Conservation (phyloP, 2,329 filamentous ascomycete genomes). For the Paraphaeosphaeria sporulosa region DNA sequence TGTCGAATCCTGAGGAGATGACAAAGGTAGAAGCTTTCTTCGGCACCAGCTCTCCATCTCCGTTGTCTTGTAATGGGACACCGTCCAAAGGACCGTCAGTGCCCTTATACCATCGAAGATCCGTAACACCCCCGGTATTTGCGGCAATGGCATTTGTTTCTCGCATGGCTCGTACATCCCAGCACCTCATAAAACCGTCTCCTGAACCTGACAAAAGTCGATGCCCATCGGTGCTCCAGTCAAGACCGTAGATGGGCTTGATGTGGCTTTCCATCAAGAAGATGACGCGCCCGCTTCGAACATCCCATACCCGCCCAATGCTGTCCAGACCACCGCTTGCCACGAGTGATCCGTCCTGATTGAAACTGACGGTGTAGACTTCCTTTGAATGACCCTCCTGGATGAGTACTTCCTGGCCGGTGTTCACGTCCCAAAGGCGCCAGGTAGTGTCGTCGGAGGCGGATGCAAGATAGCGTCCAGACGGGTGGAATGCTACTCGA, state of each 20-base stretch:
- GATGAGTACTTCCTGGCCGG: conserved; percentile 80
- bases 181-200: conserved; percentile 97
- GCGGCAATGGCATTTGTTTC: conserved; percentile 86
- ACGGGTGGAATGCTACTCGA: conserved; percentile 92
- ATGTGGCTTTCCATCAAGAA: conserved; percentile 96
- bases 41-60: conserved; percentile 69
- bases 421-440: conserved; percentile 94
- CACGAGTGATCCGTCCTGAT: conserved; percentile 86
- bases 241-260: conserved; percentile 89
- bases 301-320: conserved; percentile 93
- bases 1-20: conserved; percentile 89
- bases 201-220: conserved; percentile 91
- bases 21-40: conserved; percentile 93
- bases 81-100: conserved; percentile 75
- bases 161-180: conserved; percentile 91
- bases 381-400: conserved; percentile 96
- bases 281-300: conserved; percentile 88
- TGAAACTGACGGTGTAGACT: conserved; percentile 90
- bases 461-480: conserved; percentile 86
- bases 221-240: conserved; percentile 91
- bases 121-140: conserved; percentile 89
- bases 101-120: conserved; percentile 93
- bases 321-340: conserved; percentile 94
- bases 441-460: conserved; percentile 97
- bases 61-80: conserved; percentile 65